Evolutionary conservation across 176 grass and related monocot species (phyloP).

Genomic region (Avena eriantha): DNA sequence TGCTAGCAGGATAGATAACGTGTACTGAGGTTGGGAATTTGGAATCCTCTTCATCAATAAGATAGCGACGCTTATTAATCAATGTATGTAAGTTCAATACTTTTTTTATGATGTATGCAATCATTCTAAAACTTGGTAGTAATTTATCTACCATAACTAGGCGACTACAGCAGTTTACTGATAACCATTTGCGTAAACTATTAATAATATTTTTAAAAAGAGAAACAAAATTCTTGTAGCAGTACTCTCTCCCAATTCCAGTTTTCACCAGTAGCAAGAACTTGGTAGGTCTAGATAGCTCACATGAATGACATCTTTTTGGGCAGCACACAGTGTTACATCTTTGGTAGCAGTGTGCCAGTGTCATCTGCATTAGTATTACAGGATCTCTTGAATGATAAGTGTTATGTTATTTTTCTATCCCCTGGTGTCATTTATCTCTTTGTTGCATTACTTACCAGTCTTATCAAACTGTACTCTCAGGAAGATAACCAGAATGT

Average conservation of each 20-base stretch:
- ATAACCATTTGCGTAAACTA: background rate
- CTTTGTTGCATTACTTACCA: conserved; percentile 25
- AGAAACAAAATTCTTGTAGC: background rate
- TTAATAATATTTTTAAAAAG: background rate
- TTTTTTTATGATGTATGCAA: background rate
- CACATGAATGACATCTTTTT: background rate
- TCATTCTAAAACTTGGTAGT: background rate
- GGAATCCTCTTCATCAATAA: background rate
- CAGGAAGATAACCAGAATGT: conserved; percentile 49
- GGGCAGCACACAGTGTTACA: background rate
- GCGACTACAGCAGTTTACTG: background rate
- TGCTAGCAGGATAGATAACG: background rate
- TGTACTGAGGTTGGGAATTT: conserved; percentile 6
- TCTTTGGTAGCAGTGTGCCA: background rate
- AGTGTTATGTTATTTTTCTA: background rate
- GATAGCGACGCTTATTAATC: background rate
- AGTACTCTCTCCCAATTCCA: background rate
- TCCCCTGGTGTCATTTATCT: background rate
- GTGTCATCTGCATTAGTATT: background rate
- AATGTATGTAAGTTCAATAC: background rate
- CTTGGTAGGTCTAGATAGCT: background rate
- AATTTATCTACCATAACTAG: background rate
- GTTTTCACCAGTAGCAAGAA: background rate
- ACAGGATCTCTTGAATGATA: background rate
- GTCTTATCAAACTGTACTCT: conserved; percentile 29